Evolutionary conservation across 1,139 yeast genomes (phyloP), one percentile per base, ranked within the genome.

Genomic region (Starmera stellimalicola): DNA sequence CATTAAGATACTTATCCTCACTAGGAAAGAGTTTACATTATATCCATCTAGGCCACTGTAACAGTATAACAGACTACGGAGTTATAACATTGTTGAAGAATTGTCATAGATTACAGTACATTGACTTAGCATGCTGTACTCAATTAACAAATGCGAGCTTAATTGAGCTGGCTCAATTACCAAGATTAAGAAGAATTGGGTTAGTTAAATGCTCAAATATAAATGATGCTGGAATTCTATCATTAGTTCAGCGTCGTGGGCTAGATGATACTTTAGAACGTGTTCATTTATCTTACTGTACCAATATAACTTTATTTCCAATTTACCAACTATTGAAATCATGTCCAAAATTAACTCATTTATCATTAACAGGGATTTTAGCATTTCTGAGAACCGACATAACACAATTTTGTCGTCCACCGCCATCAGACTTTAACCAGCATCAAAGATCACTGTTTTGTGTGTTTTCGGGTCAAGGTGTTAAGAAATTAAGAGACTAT

Each of bases 401-500:
- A 33, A 81, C 93, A 1, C 78, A 74, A 45, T 88, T 76, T 57
- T 88, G 97, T 54, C 78, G 98, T 24, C 83, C 80, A n/a, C 94
- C 97, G 2, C 98, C 98, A 3, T 75, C 84, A 11, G 97, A 88
- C 50, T 88, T 91, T 53, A 87, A 82, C 38, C 87, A 79, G 38
- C 82, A 80, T 48, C 98, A 91, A 57, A 79, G 79, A 45, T 72
- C 80, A 15, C 71, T 84, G 33, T 91, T 91, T 50, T 91, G 98
- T 59, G 98, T 91, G 8, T 91, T 87, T 51, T 80, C 94, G 26
- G 97, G 97, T 1, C 76, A 72, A 42, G 97, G 97, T 5, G 96
- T 91, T 14, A 71, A 64, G 34, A 73, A 71, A 40, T 65, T 85
- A 42, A 70, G 94, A 40, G 73, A 71, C 31, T 77, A 77, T 48